phyloP scores from a whole-genome alignment of 805 yeast species.

The Wickerhamomyces ciferrii region DNA sequence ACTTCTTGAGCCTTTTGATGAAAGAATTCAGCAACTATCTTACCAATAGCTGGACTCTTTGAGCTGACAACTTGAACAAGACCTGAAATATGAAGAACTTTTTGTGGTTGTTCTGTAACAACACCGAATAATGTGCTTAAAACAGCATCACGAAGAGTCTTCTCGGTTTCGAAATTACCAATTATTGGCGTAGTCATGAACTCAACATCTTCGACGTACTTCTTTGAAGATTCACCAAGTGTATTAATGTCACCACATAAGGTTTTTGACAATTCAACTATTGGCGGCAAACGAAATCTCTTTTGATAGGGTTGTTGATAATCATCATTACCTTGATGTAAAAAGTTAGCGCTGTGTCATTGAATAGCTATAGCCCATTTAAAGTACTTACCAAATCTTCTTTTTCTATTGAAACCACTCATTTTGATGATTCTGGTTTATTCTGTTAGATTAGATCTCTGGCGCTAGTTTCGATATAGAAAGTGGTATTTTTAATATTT shows the following conservation, averaged over 20 bases:
- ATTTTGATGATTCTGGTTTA: neutral
- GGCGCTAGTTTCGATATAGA: too few relatives aligned
- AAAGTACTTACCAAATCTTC: conserved; percentile 20
- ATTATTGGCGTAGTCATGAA: conserved; percentile 63
- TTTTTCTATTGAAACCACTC: conserved; percentile 20
- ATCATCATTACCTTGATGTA: conserved; percentile 15
- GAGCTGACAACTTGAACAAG: conserved; percentile 64
- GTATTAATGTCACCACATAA: conserved; percentile 48
- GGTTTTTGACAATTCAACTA: conserved; percentile 39
- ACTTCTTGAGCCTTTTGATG: conserved; percentile 58
- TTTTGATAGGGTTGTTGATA: conserved; percentile 19
- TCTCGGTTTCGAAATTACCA: conserved; percentile 59
- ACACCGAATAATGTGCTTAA: conserved; percentile 64
- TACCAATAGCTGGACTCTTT: conserved; percentile 59
- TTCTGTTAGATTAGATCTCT: too few relatives aligned
- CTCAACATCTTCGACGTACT: conserved; percentile 56
- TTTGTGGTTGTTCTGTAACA: conserved; percentile 86
- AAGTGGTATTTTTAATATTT: too few relatives aligned
- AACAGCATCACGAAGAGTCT: conserved; percentile 51
- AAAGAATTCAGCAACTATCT: conserved; percentile 61
- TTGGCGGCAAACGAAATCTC: conserved; percentile 34
- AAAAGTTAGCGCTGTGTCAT: neutral
- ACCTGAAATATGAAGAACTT: conserved; percentile 65
- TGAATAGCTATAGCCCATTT: neutral
- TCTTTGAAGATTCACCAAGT: conserved; percentile 47